Base-by-base conservation (phyloP, 139 green algal genomes). In the Chlamydomonas asymmetrica region DNA sequence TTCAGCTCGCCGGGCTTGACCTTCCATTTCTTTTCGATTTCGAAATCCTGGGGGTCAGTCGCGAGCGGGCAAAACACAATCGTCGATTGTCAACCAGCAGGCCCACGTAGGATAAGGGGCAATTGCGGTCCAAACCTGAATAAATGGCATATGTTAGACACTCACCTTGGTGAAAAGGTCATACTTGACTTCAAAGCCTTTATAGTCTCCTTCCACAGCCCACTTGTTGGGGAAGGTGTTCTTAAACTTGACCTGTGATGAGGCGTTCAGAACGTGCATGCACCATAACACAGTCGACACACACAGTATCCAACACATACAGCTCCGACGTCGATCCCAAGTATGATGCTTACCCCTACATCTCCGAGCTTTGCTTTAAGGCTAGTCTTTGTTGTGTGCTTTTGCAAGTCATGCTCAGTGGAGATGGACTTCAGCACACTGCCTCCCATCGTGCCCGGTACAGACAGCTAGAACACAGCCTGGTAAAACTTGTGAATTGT, bases 341-440 rank as follows among this genome's bases (percentile, higher is more conserved):
- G n/a, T n/a, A n/a, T n/a, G n/a, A n/a, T n/a, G n/a, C n/a, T n/a
- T n/a, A n/a, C n/a, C n/a, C n/a, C n/a, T n/a, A n/a, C n/a, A n/a
- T n/a, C n/a, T n/a, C n/a, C n/a, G 20, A 77, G 5, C 71, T 77
- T 77, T 31, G 69, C 37, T 32, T 77, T 77, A 29, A 20, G 34
- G 22, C 40, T 32, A 0, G 59, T 49, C 43, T 77, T 77, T 20
- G 62, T 32, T 18, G 59, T 63, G 59, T 77, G 60, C 71, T 69
- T 77, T 25, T 23, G 38, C 2, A 63, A 41, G 27, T 77, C 71
- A 69, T 77, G 69, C 43, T 77, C 71, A 3, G 25, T 5, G 32
- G 25, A 32, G 16, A 77, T 2, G 48, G 31, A 66, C 71, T 77
- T 77, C 1, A 77, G 20, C n/a, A n/a, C n/a, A n/a, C n/a, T n/a